Conservation (phyloP, 164 flowering plant genomes). For the Litsea cubeba region DNA sequence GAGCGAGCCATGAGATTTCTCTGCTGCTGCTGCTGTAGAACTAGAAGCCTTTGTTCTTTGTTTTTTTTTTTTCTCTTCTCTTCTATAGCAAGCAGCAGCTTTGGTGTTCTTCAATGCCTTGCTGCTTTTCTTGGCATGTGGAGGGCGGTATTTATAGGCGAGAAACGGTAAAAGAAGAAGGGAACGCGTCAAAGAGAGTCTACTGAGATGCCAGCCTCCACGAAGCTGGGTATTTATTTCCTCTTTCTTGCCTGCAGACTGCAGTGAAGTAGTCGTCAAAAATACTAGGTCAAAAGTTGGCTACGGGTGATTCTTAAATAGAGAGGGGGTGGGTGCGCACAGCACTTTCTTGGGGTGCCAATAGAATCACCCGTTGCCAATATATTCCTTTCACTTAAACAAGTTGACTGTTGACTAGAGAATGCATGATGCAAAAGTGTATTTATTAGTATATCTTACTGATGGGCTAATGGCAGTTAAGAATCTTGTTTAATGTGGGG, state of each 20-base stretch:
- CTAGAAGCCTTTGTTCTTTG: neutral
- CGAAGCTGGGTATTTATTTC: neutral
- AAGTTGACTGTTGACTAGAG: neutral
- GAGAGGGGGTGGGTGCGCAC: no score
- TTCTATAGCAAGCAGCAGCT: neutral
- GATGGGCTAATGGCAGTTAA: no score
- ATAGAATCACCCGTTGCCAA: no score
- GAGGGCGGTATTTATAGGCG: neutral
- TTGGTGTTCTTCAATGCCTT: neutral
- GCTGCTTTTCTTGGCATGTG: neutral
- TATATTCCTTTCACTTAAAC: no score
- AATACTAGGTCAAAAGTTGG: neutral
- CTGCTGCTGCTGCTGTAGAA: neutral
- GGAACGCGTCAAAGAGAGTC: neutral
- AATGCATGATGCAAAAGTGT: no score
- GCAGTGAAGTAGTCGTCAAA: neutral
- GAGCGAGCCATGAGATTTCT: constrained; percentile 2
- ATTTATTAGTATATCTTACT: no score
- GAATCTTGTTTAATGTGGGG: no score
- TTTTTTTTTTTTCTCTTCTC: neutral
- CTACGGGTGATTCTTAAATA: no score
- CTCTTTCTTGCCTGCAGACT: neutral
- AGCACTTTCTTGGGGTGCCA: no score
- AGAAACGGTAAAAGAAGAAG: neutral
- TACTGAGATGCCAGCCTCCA: neutral